Conservation (phyloP, 1,139 yeast species). For the Pichia sp. region DNA sequence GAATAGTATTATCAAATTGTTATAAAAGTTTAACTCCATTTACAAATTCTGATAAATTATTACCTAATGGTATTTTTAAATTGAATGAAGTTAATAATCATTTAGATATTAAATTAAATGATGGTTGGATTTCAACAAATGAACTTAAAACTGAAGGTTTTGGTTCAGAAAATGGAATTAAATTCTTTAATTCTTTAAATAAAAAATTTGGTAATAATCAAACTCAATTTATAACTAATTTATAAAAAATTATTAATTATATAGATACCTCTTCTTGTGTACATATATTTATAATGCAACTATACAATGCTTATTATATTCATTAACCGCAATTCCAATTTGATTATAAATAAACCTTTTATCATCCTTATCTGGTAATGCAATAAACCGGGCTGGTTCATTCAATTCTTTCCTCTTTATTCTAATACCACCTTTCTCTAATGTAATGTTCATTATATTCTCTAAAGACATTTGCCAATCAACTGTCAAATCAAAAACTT, state of each 20-base stretch:
- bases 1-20: conserved; percentile 41
- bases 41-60: background rate
- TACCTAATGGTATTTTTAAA: conserved; percentile 9
- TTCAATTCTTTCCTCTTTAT: conserved; percentile 43
- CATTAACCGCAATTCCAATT: conserved; percentile 75
- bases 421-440: conserved; percentile 75
- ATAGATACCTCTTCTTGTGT: background rate
- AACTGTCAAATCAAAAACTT: conserved; percentile 51
- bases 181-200: conserved; percentile 37
- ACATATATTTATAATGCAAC: conserved; percentile 17
- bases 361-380: conserved; percentile 63
- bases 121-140: conserved; percentile 36
- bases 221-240: background rate
- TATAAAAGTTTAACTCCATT: background rate
- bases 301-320: conserved; percentile 52
- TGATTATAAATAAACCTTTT: conserved; percentile 63
- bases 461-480: conserved; percentile 65
- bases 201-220: conserved; percentile 39
- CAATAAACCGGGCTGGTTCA: conserved; percentile 50
- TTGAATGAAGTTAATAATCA: conserved; percentile 8
- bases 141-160: conserved; percentile 51
- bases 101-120: conserved; percentile 38
- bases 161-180: conserved; percentile 38
- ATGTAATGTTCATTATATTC: conserved; percentile 58
- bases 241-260: background rate